Percentiles rank a stretch among this genome's conserved stretches.
phyloP scores from a whole-genome alignment of 164 flowering plant species.

The Stephania cephalantha region DNA sequence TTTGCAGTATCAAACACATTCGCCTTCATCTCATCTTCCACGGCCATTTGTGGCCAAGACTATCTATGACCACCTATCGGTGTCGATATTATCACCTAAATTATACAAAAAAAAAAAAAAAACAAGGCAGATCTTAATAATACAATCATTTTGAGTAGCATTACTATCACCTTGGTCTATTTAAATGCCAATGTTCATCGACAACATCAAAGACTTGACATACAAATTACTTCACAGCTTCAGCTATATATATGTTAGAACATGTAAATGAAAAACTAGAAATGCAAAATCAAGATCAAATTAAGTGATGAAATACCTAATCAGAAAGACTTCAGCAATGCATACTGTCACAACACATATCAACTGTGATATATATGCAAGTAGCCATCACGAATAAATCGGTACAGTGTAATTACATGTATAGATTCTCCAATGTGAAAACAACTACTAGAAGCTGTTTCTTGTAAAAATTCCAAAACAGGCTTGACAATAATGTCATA shows the following conservation, averaged over 20 bases:
- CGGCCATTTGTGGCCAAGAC: constrained; percentile 22
- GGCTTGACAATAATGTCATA: not conserved
- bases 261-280: not conserved
- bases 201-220: not conserved
- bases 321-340: not conserved
- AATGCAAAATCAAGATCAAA: not conserved
- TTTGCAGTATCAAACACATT: constrained; percentile 35
- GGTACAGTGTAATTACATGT: too few relatives aligned
- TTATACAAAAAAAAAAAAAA: constrained; percentile 5
- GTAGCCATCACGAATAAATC: not conserved
- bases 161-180: not conserved
- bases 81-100: constrained; percentile 13
- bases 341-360: not conserved
- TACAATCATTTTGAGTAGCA: not conserved
- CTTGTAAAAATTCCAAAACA: not conserved
- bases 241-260: not conserved
- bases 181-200: not conserved
- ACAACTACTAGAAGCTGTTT: not conserved
- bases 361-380: not conserved
- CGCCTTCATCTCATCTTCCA: constrained; percentile 24
- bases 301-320: not conserved
- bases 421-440: not conserved
- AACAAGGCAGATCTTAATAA: constrained; percentile 5
- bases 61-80: not conserved
- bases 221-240: not conserved